Conservation (phyloP, 495 filamentous ascomycete species). For the Penicillium pancosmium region DNA sequence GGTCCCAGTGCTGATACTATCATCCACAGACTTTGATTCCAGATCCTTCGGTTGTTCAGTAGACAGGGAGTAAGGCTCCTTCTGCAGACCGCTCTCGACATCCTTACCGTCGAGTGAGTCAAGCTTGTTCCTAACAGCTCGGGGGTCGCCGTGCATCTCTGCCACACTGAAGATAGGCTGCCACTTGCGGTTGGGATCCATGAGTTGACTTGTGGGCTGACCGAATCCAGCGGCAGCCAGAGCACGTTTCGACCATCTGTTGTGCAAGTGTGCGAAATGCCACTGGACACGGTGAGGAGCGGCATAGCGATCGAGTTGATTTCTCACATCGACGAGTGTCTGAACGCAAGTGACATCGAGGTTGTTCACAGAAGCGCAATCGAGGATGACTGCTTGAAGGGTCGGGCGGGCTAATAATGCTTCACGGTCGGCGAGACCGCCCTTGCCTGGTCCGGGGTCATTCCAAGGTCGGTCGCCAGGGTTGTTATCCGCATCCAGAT, state of each 20-base stretch:
- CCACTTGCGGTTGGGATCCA: slow-evolving; percentile 70
- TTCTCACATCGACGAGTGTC: slow-evolving; percentile 94
- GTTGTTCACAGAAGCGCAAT: slow-evolving; percentile 95
- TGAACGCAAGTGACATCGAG: slow-evolving; percentile 94
- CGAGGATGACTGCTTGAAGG: slow-evolving; percentile 92
- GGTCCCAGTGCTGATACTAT: slow-evolving; percentile 1
- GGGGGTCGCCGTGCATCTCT: slow-evolving; percentile 72
- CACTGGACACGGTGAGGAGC: slow-evolving; percentile 86
- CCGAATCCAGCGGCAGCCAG: slow-evolving; percentile 91
- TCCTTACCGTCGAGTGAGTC: slow-evolving; percentile 62
- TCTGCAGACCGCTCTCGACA: slow-evolving; percentile 44
- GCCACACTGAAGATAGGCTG: slow-evolving; percentile 96
- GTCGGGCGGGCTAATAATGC: slow-evolving; percentile 59
- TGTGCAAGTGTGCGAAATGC: slow-evolving; percentile 94
- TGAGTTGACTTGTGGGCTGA: slow-evolving; percentile 68
- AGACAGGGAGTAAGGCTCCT: slow-evolving; percentile 1
- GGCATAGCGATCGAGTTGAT: slow-evolving; percentile 93
- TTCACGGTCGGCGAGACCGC: slow-evolving; percentile 45
- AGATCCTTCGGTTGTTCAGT: not conserved
- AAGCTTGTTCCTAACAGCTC: slow-evolving; percentile 62
- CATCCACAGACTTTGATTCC: slow-evolving; percentile 4
- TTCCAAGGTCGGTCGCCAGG: slow-evolving; percentile 95
- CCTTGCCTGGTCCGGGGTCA: slow-evolving; percentile 70
- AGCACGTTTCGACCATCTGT: slow-evolving; percentile 96
- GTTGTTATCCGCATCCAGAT: slow-evolving; percentile 59